phyloP scores from a whole-genome alignment of 148 eudicot genomes.

The Rhododendron williamsianum region DNA sequence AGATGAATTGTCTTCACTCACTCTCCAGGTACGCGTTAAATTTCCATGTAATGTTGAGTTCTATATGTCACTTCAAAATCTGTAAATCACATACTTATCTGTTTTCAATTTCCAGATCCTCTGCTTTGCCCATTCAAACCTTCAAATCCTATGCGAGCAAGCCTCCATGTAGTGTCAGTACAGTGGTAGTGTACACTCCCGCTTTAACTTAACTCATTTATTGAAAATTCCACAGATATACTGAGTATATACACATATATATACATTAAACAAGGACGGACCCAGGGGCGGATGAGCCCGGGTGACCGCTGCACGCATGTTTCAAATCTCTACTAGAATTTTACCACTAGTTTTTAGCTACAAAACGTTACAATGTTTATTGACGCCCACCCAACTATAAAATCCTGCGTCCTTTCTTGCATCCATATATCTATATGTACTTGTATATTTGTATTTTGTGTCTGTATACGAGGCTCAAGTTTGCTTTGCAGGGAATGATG shows the following conservation, averaged over 20 bases:
- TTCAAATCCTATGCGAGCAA: conserved; percentile 25
- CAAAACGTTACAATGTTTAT: no score
- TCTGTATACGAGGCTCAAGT: not conserved
- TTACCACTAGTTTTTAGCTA: no score
- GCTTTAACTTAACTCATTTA: not conserved
- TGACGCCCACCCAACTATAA: no score
- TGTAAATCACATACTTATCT: not conserved
- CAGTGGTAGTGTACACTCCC: conserved; percentile 27
- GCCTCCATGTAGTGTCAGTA: conserved; percentile 21
- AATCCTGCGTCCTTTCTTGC: not conserved
- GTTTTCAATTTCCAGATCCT: conserved; percentile 31
- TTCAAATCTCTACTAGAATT: no score
- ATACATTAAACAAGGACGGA: not conserved
- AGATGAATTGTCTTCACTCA: conserved; percentile 63
- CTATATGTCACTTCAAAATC: not conserved
- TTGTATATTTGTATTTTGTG: not conserved
- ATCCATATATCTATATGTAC: not conserved
- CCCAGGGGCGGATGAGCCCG: no score
- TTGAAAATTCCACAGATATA: not conserved
- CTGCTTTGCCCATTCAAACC: conserved; percentile 28
- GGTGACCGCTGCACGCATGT: no score
- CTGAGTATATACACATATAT: not conserved
- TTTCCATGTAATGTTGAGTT: not conserved
- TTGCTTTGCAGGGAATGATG: conserved; percentile 23
- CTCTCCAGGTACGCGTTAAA: conserved; percentile 36